Conservation (phyloP, 306 rosid species). For the Ormosia semicastrata region DNA sequence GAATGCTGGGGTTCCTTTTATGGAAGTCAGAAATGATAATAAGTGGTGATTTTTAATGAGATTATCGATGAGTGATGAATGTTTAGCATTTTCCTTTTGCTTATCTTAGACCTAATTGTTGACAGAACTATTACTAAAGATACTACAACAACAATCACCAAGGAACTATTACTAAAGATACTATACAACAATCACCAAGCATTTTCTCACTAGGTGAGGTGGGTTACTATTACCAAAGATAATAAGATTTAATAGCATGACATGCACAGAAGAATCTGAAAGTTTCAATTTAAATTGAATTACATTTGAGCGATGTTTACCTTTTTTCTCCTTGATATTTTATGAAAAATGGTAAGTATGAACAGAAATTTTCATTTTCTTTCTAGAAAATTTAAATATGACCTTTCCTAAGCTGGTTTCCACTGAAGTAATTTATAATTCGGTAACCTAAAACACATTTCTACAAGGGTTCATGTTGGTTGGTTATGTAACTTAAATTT, state of each 20-base stretch:
- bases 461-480: background rate
- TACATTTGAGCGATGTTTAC: background rate
- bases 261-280: background rate
- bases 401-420: background rate
- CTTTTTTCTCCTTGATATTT: background rate
- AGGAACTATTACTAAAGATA: too few species aligned
- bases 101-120: conserved; percentile 3
- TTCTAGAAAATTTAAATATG: background rate
- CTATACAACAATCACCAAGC: too few species aligned
- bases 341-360: background rate
- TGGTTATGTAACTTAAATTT: background rate
- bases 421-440: background rate
- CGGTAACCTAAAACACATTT: background rate
- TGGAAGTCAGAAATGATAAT: background rate
- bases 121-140: background rate
- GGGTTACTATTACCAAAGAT: too few species aligned
- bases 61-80: background rate
- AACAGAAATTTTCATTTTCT: background rate
- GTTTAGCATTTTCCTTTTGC: background rate
- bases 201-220: too few species aligned
- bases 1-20: background rate
- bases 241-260: background rate
- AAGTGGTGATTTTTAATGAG: background rate
- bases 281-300: background rate
- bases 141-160: too few species aligned